phyloP scores from a whole-genome alignment of 805 yeast genomes.

The Saccharomycopsis lassenensis region DNA sequence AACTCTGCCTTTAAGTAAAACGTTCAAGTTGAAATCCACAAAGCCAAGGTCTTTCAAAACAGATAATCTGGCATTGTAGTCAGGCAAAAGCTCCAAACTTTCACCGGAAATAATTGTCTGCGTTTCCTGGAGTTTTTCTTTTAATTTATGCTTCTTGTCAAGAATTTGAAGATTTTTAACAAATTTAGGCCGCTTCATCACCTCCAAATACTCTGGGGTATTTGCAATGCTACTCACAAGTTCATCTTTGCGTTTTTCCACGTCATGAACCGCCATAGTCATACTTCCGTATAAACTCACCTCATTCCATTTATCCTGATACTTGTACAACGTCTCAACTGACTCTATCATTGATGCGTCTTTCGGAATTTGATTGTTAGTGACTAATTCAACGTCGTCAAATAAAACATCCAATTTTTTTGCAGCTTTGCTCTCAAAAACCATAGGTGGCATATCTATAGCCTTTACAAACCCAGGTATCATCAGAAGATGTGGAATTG shows the following conservation, averaged over 20 bases:
- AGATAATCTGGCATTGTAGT: conserved; percentile 78
- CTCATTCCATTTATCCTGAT: conserved; percentile 35
- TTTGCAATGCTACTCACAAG: conserved; percentile 25
- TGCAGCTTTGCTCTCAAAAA: conserved; percentile 20
- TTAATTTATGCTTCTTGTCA: conserved; percentile 34
- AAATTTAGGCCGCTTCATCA: conserved; percentile 33
- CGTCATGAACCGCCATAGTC: conserved; percentile 27
- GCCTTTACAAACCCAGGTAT: conserved; percentile 21
- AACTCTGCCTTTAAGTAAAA: conserved; percentile 74
- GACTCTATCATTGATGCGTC: conserved; percentile 28
- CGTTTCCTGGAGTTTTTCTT: conserved; percentile 41
- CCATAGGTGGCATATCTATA: conserved; percentile 8
- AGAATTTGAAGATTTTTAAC: conserved; percentile 33
- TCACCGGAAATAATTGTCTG: conserved; percentile 69
- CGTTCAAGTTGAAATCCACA: conserved; percentile 66
- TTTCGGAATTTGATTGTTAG: conserved; percentile 22
- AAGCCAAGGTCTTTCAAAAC: conserved; percentile 74
- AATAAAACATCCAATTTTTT: conserved; percentile 14
- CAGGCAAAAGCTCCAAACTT: conserved; percentile 82
- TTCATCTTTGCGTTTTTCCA: conserved; percentile 29
- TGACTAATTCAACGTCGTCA: conserved; percentile 28
- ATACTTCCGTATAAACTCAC: conserved; percentile 29
- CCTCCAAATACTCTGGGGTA: conserved; percentile 17
- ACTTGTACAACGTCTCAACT: conserved; percentile 27
- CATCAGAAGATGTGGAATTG: conserved; percentile 25